Base-by-base conservation (phyloP, 75 land plant genomes). In the Isoetes taiwanensis region DNA sequence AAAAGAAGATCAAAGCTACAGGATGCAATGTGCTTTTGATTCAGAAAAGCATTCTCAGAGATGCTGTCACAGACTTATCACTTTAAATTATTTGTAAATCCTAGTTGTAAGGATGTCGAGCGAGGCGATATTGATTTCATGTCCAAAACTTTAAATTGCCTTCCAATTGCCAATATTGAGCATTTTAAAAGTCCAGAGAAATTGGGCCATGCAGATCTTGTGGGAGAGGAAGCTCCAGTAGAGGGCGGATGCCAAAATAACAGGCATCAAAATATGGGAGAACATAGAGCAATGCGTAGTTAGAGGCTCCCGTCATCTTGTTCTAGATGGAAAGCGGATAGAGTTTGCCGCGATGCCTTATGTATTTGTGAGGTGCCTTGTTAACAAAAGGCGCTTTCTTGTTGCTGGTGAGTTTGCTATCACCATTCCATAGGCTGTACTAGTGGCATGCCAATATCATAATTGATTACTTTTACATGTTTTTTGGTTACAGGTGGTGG, bases 81-180 rank as follows among this genome's bases (percentile, higher is more conserved):
- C 50, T 90, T 52, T 23, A 46, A 93, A 90, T 75, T 90, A 83
- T 48, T 67, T 90, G 31, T 81, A 90, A 78, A 90, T 90, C 62
- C 52, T 86, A 56, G 97, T 90, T 55, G 69, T 90, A 90, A 86
- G 81, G 94, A 90, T 63, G 87, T 90, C 24, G 97, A 90, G 71
- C 68, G 97, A 54, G 97, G 86, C 57, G 97, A 90, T 20, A 83
- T 90, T 62, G 97, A 90, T 71, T 90, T 90, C 54, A 76, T 90
- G 27, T 85, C 95, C 48, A 90, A 90, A 70, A 86, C 97, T 0
- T 58, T 90, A 56, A 86, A 83, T 34, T 90, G 97, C 58, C 68
- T 90, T 43, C 97, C 97, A 2, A 86, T 90, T 60, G 77, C 97
- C 12, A 90, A 90, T 52, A 86, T 90, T 42, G 97, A 90, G 61